Evolutionary conservation across 2,329 filamentous ascomycete species (phyloP), one percentile per base, ranked within the genome.

Genomic region (Scedosporium boydii): DNA sequence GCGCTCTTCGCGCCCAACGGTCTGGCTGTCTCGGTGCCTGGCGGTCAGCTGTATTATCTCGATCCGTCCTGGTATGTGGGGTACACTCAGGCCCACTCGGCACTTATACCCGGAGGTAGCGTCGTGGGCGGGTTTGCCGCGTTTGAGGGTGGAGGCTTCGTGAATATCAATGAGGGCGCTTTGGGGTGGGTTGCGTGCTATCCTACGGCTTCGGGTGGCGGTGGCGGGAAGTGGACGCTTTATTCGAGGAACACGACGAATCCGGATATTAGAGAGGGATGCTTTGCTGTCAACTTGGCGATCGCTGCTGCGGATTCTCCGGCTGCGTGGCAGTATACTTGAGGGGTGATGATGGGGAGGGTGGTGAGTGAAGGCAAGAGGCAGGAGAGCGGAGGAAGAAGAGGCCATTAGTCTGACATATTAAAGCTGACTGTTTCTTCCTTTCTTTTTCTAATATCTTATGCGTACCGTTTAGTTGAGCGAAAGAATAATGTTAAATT

Each of bases 51-150:
- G 21, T 68, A 68, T 51, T 75, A 71, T 64, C 66, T 75, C 9
- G 67, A 67, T 27, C 63, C 69, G 1, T 57, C 64, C 44, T 70
- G 70, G 69, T 67, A 67, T 41, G 64, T 75, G 23, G 69, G 64
- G 14, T 72, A 72, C 66, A 73, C 71, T 14, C 70, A 71, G 66
- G 72, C 73, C 1, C 73, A 75, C 62, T 73, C 71, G 63, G 71
- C 70, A 2, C 60, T 63, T 58, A 66, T 72, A 23, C 72, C 72
- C 0, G 12, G 63, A 2, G 71, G 71, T 2, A 69, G 70, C 56
- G 64, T 63, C 18, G 46, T 55, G 21, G 68, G 64, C 10, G 70
- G 71, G 4, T 69, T 74, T 23, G 68, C 63, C 1, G 70, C 71
- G 14, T 73, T 71, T 62, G 21, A 64, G 48, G 68, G 68, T 46